Percentiles rank a stretch among this genome's conserved stretches.
These are phyloP conservation scores for Aspergillus affinis DNA, from an alignment of 495 filamentous ascomycete genomes.

Conservation along the genomic window DNA sequence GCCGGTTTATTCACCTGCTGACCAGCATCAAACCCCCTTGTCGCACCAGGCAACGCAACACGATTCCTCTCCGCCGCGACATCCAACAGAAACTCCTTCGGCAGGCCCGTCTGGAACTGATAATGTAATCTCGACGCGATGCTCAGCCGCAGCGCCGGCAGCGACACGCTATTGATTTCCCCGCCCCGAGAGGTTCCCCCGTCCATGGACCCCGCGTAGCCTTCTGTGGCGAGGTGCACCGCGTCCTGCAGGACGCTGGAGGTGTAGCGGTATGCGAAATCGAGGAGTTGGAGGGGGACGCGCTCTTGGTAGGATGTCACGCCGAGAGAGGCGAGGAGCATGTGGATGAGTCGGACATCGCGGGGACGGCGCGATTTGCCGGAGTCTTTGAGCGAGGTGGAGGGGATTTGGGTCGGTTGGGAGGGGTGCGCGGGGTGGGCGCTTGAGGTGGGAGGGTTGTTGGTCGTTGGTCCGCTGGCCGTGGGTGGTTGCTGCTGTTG, in stretches of 20 bases:
- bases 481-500: constrained; percentile 19
- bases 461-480: constrained; percentile 12
- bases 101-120: constrained; percentile 63
- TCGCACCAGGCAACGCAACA: constrained; percentile 72
- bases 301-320: constrained; percentile 90
- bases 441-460: constrained; percentile 27
- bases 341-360: constrained; percentile 87
- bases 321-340: constrained; percentile 83
- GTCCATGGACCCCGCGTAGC: constrained; percentile 43
- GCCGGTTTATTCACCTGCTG: constrained; percentile 18
- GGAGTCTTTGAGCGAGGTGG: constrained; percentile 58
- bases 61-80: constrained; percentile 80
- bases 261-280: constrained; percentile 90
- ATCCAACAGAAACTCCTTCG: constrained; percentile 86
- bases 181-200: constrained; percentile 16
- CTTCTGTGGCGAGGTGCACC: constrained; percentile 53
- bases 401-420: constrained; percentile 43
- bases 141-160: constrained; percentile 60
- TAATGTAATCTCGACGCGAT: constrained; percentile 64
- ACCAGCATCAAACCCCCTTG: constrained; percentile 59
- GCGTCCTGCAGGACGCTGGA: constrained; percentile 50
- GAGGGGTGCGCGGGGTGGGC: constrained; percentile 23
- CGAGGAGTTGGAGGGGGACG: constrained; percentile 89
- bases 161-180: constrained; percentile 47
- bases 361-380: constrained; percentile 74